phyloP scores from a whole-genome alignment of 306 rosid genomes.

The Spatholobus suberectus region DNA sequence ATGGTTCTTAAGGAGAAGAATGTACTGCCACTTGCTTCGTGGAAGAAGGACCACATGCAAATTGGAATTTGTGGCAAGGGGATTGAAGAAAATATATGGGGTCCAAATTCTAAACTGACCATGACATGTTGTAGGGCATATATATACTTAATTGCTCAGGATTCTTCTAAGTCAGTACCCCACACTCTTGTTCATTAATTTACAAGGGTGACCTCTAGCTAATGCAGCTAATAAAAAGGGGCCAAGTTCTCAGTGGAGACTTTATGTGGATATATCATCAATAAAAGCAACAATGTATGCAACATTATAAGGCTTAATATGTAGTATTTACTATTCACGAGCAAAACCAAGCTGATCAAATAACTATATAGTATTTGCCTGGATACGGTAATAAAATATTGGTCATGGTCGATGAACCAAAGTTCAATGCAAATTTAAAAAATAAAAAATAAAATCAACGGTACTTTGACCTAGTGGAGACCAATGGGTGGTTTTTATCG shows the following conservation, averaged over 20 bases:
- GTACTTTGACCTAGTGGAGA: not conserved
- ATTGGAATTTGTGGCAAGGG: conserved; percentile 25
- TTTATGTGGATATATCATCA: not conserved
- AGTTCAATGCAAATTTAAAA: not conserved
- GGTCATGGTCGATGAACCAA: not conserved
- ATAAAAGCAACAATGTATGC: not conserved
- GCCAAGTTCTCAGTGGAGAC: not conserved
- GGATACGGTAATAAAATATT: not conserved
- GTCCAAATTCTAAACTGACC: conserved; percentile 38
- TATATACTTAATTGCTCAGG: conserved; percentile 6
- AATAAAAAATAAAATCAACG: not conserved
- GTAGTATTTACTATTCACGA: not conserved
- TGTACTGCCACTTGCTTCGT: conserved; percentile 23
- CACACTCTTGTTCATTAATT: conserved; percentile 15
- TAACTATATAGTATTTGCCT: not conserved
- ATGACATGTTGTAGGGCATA: conserved; percentile 27
- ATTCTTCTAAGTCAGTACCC: conserved; percentile 20
- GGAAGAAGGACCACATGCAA: conserved; percentile 34
- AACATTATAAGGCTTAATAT: not conserved
- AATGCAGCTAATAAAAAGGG: not conserved
- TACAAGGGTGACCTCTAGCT: not conserved
- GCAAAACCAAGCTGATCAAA: not conserved
- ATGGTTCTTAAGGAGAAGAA: conserved; percentile 25
- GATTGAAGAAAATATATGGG: conserved; percentile 21
- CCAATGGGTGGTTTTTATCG: not conserved